A percentile compares a stretch with the other conserved stretches of the same genome.
Conservation (phyloP, 1,139 yeast species). For the Protomyces inundatus region DNA sequence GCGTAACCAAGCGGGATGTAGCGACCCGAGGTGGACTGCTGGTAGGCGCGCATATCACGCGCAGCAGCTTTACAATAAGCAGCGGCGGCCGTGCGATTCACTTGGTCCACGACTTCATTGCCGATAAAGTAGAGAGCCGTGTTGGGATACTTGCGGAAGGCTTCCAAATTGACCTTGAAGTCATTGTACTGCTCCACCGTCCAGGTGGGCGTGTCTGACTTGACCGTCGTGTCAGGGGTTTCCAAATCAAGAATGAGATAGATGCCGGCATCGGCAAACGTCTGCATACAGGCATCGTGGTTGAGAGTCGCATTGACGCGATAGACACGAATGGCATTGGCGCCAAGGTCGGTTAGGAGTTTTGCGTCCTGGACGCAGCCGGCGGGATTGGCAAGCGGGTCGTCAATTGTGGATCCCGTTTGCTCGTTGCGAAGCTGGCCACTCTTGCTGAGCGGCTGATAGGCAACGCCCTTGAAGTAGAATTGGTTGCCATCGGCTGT, state of each 20-base stretch:
- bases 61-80: slow-evolving; percentile 68
- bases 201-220: slow-evolving; percentile 71
- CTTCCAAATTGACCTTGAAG: slow-evolving; percentile 72
- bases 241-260: slow-evolving; percentile 86
- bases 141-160: slow-evolving; percentile 77
- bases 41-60: slow-evolving; percentile 72
- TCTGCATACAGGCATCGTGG: slow-evolving; percentile 87
- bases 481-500: slow-evolving; percentile 45
- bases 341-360: slow-evolving; percentile 68
- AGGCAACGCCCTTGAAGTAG: slow-evolving; percentile 72
- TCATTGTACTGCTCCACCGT: slow-evolving; percentile 87
- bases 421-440: slow-evolving; percentile 44
- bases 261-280: slow-evolving; percentile 86
- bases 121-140: slow-evolving; percentile 93
- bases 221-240: slow-evolving; percentile 81
- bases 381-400: slow-evolving; percentile 68
- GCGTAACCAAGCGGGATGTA: slow-evolving; percentile 88
- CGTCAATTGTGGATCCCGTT: slow-evolving; percentile 36
- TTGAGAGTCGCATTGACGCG: slow-evolving; percentile 75
- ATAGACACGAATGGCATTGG: slow-evolving; percentile 80
- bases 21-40: slow-evolving; percentile 55
- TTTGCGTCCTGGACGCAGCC: slow-evolving; percentile 69
- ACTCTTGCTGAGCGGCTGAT: slow-evolving; percentile 87
- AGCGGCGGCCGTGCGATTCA: slow-evolving; percentile 56
- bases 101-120: slow-evolving; percentile 83